phyloP scores from a whole-genome alignment of 768 basidiomycete species.

The Bullera alba region DNA sequence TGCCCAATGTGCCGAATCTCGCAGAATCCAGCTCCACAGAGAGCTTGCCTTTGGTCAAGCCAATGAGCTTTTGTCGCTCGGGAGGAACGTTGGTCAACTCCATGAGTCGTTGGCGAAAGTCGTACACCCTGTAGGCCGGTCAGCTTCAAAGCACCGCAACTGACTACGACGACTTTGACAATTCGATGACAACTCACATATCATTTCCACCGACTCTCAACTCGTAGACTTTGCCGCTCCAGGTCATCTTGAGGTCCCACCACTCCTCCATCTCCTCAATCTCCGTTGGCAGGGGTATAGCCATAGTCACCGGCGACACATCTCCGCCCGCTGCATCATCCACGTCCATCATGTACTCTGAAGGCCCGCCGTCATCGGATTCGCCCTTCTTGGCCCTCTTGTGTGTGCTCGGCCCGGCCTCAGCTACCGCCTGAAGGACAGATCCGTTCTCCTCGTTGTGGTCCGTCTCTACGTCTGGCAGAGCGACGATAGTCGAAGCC shows the following conservation, averaged over 20 bases:
- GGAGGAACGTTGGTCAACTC: conserved; percentile 69
- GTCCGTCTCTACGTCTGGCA: conserved; percentile 6
- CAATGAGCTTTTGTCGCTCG: conserved; percentile 80
- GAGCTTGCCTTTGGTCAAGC: conserved; percentile 73
- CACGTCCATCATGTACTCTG: too few species aligned
- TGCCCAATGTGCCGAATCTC: conserved; percentile 42
- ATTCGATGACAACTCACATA: conserved; percentile 51
- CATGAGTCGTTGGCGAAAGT: conserved; percentile 64
- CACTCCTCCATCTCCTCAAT: conserved; percentile 18
- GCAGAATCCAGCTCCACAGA: conserved; percentile 67
- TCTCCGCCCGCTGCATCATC: too few species aligned
- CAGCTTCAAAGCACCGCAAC: background rate
- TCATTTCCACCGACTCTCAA: conserved; percentile 70
- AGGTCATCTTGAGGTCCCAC: conserved; percentile 57
- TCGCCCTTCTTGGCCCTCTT: background rate
- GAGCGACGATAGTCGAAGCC: conserved; percentile 3
- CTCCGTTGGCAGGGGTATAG: background rate
- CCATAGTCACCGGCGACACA: background rate
- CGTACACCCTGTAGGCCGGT: conserved; percentile 58
- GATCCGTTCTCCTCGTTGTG: too few species aligned
- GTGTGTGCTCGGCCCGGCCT: background rate
- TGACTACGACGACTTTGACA: background rate
- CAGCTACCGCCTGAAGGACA: too few species aligned
- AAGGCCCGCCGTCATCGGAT: background rate
- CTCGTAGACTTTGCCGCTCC: conserved; percentile 63